Percentiles rank a stretch among this genome's conserved stretches.
Evolutionary conservation across 257 asterid species (phyloP).

Genomic region (Marsdenia floribunda): DNA sequence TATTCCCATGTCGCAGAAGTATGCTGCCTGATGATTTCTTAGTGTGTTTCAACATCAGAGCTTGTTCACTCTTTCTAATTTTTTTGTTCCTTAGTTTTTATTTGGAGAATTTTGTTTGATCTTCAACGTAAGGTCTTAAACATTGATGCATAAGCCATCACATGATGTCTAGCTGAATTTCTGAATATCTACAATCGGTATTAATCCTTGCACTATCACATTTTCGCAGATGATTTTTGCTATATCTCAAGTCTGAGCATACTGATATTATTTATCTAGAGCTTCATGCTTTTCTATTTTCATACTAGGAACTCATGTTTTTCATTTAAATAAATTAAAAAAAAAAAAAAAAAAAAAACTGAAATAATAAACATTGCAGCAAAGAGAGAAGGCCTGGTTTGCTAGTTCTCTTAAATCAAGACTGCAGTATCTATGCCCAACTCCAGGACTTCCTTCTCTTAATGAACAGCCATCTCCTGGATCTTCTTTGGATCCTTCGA

Average conservation of each 20-base stretch:
- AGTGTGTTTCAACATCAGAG: neutral
- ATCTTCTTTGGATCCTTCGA: slow-evolving; percentile 50
- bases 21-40: neutral
- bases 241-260: neutral
- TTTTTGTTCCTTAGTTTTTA: neutral
- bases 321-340: neutral
- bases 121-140: neutral
- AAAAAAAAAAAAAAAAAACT: too few species aligned
- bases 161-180: neutral
- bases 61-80: neutral
- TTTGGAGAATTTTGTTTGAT: slow-evolving; percentile 1
- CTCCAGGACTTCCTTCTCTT: slow-evolving; percentile 53
- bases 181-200: neutral
- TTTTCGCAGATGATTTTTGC: neutral
- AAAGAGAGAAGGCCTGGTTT: slow-evolving; percentile 86
- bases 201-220: neutral
- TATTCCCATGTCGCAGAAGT: neutral
- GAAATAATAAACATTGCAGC: slow-evolving; percentile 37
- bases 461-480: slow-evolving; percentile 32
- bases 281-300: neutral
- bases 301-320: neutral
- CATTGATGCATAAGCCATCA: neutral
- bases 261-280: neutral
- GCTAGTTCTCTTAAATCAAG: slow-evolving; percentile 71
- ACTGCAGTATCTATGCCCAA: slow-evolving; percentile 63